A percentile compares a stretch with the other conserved stretches of the same genome.
These are phyloP conservation scores for Quercus phellos DNA, from an alignment of 331 rosid species.

Conservation along the genomic window DNA sequence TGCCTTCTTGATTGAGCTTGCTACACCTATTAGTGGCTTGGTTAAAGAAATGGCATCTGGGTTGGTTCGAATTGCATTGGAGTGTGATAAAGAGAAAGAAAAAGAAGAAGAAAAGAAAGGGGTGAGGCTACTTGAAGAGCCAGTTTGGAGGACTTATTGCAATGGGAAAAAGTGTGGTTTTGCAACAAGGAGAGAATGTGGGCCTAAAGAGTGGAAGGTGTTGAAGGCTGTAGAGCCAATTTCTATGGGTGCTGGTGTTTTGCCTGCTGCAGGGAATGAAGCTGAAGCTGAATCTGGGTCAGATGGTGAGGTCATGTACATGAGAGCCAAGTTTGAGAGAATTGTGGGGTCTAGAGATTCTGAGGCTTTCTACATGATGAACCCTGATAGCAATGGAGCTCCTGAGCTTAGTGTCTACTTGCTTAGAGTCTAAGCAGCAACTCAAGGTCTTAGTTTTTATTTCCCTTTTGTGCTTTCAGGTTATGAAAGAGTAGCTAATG, in stretches of 20 bases:
- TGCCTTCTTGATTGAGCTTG: conserved; percentile 79
- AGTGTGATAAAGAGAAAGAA: conserved; percentile 62
- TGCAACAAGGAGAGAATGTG: conserved; percentile 79
- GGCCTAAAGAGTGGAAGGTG: conserved; percentile 68
- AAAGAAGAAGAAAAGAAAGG: conserved; percentile 40
- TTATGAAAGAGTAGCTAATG: conserved; percentile 29
- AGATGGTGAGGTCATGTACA: conserved; percentile 80
- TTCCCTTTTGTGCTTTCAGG: conserved; percentile 23
- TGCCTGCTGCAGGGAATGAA: conserved; percentile 39
- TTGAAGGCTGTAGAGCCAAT: conserved; percentile 82
- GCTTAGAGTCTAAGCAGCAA: conserved; percentile 67
- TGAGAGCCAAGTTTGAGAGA: conserved; percentile 97
- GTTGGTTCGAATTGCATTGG: conserved; percentile 80
- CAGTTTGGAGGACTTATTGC: conserved; percentile 80
- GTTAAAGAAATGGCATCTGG: conserved; percentile 97
- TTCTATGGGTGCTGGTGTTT: conserved; percentile 93
- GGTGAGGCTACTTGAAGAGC: conserved; percentile 65
- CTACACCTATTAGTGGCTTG: conserved; percentile 81
- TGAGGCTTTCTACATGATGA: conserved; percentile 98
- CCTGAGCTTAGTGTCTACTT: conserved; percentile 90
- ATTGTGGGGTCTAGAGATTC: conserved; percentile 94
- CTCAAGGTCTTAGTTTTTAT: conserved; percentile 13
- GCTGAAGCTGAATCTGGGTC: conserved; percentile 34
- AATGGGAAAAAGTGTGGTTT: conserved; percentile 89
- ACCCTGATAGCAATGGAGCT: conserved; percentile 90